Evolutionary conservation across 306 rosid species (phyloP).

Genomic region (Cucurbita pepo): DNA sequence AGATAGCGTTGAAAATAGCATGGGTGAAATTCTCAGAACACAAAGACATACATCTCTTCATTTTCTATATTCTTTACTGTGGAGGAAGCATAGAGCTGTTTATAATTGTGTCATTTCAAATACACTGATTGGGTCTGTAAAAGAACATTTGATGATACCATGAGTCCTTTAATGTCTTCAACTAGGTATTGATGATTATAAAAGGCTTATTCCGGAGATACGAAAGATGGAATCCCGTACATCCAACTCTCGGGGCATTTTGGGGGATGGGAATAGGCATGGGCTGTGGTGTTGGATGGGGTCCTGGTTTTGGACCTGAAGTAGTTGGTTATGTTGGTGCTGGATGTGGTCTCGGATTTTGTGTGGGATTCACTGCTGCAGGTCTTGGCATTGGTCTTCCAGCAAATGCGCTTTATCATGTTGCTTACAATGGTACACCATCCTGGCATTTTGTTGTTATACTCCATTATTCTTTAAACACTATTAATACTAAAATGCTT

Average conservation of each 20-base stretch:
- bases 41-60: background rate
- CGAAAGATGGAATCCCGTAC: conserved; percentile 84
- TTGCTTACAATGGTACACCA: conserved; percentile 44
- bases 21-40: background rate
- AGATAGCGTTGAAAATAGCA: background rate
- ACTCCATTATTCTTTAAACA: background rate
- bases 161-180: conserved; percentile 2
- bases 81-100: background rate
- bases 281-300: conserved; percentile 99
- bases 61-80: background rate
- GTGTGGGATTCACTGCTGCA: conserved; percentile 66
- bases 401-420: conserved; percentile 34
- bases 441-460: background rate
- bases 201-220: conserved; percentile 59
- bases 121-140: background rate
- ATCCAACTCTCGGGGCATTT: conserved; percentile 80
- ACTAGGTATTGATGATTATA: conserved; percentile 58
- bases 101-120: background rate
- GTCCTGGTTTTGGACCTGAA: conserved; percentile 98
- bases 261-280: conserved; percentile 92
- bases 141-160: background rate
- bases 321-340: conserved; percentile 87
- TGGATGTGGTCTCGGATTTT: conserved; percentile 88
- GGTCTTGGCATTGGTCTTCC: conserved; percentile 86
- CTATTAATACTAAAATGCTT: background rate